phyloP scores from a whole-genome alignment of 805 yeast species.

The Cyberlindnera sargentensis region DNA sequence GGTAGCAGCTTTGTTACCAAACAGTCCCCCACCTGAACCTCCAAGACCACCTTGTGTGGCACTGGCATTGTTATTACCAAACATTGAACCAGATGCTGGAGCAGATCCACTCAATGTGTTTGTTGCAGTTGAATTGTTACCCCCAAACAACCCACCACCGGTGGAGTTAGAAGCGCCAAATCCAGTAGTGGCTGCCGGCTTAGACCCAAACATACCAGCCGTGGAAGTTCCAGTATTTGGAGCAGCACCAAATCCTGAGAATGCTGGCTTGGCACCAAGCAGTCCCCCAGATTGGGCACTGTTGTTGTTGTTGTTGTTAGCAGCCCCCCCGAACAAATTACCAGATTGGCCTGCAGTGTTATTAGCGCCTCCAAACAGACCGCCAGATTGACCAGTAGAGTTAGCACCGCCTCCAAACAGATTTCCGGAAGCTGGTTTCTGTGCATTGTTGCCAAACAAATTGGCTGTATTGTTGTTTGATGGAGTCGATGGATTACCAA shows the following conservation, averaged over 20 bases:
- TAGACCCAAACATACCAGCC: conserved; percentile 38
- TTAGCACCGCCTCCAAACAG: conserved; percentile 10
- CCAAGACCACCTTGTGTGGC: conserved; percentile 24
- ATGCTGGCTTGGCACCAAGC: conserved; percentile 23
- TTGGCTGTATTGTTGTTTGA: conserved; percentile 16
- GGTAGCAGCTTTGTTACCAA: conserved; percentile 34
- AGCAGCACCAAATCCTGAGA: conserved; percentile 29
- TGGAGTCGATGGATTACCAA: conserved; percentile 28
- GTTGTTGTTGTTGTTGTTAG: conserved; percentile 3
- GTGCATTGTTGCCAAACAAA: conserved; percentile 23
- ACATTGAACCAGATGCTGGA: conserved; percentile 30
- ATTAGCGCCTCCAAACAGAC: conserved; percentile 32
- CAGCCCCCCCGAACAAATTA: conserved; percentile 34
- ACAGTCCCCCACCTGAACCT: conserved; percentile 23
- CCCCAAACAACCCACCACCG: conserved; percentile 35
- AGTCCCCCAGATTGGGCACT: conserved; percentile 24
- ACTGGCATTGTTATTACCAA: conserved; percentile 27
- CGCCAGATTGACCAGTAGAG: conserved; percentile 24
- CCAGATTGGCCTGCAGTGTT: conserved; percentile 20
- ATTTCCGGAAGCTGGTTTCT: conserved; percentile 13
- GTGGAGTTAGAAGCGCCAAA: conserved; percentile 10
- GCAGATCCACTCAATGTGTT: conserved; percentile 2
- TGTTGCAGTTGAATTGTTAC: conserved; percentile 12
- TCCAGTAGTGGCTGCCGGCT: conserved; percentile 14
- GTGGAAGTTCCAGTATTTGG: conserved; percentile 24